Percentiles rank a stretch among this genome's conserved stretches.
phyloP scores from a whole-genome alignment of 345 rosid species.

The Balakata baccata region DNA sequence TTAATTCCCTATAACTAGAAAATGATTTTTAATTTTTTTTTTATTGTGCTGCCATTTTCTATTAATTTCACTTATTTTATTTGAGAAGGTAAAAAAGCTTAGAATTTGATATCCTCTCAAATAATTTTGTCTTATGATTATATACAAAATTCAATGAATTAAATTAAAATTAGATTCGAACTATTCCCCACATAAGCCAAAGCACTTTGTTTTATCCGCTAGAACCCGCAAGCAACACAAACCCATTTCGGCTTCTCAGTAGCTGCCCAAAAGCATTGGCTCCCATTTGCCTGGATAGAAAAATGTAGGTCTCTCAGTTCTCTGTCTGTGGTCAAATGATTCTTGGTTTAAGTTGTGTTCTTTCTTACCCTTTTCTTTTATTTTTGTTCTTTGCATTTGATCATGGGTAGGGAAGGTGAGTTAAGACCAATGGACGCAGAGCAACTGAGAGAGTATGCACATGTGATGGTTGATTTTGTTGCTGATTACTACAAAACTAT shows the following conservation, averaged over 20 bases:
- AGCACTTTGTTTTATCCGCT: neutral
- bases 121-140: too few species aligned
- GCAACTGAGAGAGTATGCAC: conserved; percentile 47
- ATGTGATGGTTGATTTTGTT: conserved; percentile 87
- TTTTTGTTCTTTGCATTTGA: neutral
- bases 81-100: too few species aligned
- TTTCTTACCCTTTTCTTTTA: neutral
- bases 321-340: neutral
- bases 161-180: too few species aligned
- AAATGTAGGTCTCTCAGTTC: neutral
- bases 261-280: too few species aligned
- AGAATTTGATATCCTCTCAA: too few species aligned
- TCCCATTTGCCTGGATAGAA: neutral
- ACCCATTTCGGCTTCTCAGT: neutral
- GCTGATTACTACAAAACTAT: conserved; percentile 83
- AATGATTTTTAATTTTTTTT: too few species aligned
- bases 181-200: neutral
- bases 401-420: conserved; percentile 22
- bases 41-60: too few species aligned
- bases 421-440: conserved; percentile 34
- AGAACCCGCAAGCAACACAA: neutral
- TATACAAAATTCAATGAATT: too few species aligned
- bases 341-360: neutral
- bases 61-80: too few species aligned
- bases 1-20: too few species aligned